Base-by-base conservation (phyloP, 2,329 filamentous ascomycete species). In the Penicillium sp. region DNA sequence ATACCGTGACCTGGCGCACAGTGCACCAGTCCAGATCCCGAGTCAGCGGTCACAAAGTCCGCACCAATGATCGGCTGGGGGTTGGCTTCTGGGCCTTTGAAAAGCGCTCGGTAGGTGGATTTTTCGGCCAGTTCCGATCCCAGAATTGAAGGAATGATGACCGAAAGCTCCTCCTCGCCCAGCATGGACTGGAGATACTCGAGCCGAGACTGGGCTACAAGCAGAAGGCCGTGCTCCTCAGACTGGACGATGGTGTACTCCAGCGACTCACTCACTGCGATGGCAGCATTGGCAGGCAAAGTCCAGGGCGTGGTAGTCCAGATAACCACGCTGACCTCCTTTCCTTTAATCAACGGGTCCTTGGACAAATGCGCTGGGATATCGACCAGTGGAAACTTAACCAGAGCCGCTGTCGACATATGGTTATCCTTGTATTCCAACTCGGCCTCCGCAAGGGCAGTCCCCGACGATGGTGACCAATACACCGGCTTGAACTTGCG, bases 231-330 rank as follows among this genome's bases (percentile, higher is more conserved):
- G 58, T 85, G 78, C 0, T 69, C 69, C 0, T 76, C 76, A 1
- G 81, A 76, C 48, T 79, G 75, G 33, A 95, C 75, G 18, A 95
- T 71, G 4, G 79, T 78, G 68, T 97, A 99, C 39, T 84, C 76
- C 54, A 97, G 74, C 35, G 89, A 84, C 6, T 82, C 76, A 62
- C 90, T 85, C 31, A 97, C 81, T 2, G 90, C 92, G 68, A 99
- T 91, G 0, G 90, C 92, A 66, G 84, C 85, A 69, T 99, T 99
- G 2, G 92, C 92, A 0, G 94, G 92, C 5, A 99, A 77, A 0
- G 94, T 99, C 94, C 94, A 99, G 0, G 94, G 94, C 0, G 94
- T 99, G 0, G 94, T 99, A 2, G 94, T 99, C 94, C 94, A 99
- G 46, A 97, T 89, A n/a, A 94, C 81, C n/a, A 88, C 90, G 68